Percentiles rank a stretch among this genome's conserved stretches.
These are phyloP conservation scores for Euphorbia neoarborescens DNA, from an alignment of 441 rosid species.

Conservation along the genomic window DNA sequence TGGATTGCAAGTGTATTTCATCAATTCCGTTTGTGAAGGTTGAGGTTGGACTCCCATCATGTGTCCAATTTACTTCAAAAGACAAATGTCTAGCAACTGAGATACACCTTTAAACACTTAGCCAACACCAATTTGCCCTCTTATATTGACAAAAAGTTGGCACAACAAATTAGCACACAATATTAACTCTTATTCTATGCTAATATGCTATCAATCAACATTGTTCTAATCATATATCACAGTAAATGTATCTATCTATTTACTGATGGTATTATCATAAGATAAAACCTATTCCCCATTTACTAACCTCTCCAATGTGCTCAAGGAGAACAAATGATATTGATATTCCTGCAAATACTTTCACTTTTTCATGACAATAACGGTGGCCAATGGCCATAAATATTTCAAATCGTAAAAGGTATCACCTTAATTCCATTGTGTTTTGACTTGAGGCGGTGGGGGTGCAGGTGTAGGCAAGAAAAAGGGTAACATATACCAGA, in stretches of 20 bases:
- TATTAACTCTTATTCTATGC: neutral
- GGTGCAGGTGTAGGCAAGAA: too few species aligned
- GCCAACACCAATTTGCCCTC: neutral
- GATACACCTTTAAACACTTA: neutral
- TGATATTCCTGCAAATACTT: neutral
- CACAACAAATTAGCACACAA: neutral
- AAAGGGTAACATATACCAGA: too few species aligned
- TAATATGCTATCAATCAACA: constrained; percentile 1
- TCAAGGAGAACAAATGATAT: neutral
- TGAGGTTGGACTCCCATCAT: neutral
- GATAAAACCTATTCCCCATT: neutral
- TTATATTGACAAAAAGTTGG: neutral
- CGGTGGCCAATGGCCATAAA: neutral
- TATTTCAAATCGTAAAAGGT: too few species aligned
- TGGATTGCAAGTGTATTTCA: neutral
- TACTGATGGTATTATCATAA: neutral
- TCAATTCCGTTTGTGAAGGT: neutral
- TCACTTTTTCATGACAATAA: neutral
- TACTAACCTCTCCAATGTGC: neutral
- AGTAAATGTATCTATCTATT: neutral
- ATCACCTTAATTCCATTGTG: too few species aligned
- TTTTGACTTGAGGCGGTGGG: too few species aligned
- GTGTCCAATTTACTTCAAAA: neutral
- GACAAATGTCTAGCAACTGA: neutral
- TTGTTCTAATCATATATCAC: neutral